Evolutionary conservation across 108 stramenopile species (phyloP).

Genomic region (Asterionellopsis glacialis): DNA sequence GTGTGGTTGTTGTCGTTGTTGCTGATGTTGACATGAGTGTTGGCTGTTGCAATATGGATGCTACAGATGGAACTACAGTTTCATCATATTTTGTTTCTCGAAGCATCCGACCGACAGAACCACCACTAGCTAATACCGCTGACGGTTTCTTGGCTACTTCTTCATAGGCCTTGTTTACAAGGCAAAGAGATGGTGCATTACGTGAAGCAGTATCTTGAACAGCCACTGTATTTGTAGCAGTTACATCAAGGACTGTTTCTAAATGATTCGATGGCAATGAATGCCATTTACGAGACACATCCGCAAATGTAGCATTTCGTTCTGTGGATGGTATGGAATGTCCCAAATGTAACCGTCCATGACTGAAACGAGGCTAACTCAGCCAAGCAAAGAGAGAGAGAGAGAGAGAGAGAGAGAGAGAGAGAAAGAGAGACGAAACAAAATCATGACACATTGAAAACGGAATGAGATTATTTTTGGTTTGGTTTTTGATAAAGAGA

Average conservation of each 20-base stretch:
- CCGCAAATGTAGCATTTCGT: conserved; percentile 49
- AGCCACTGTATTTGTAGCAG: conserved; percentile 10
- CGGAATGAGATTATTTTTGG: no score
- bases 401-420: neutral
- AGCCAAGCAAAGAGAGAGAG: conserved; percentile 9
- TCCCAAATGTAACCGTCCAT: neutral
- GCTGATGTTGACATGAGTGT: conserved; percentile 8
- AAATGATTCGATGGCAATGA: conserved; percentile 26
- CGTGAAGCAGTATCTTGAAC: conserved; percentile 10
- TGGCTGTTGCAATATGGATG: conserved; percentile 35
- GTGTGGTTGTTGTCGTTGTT: neutral
- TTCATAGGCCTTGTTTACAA: conserved; percentile 11
- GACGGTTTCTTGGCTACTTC: conserved; percentile 10
- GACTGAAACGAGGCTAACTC: conserved; percentile 1
- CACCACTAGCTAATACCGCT: conserved; percentile 3
- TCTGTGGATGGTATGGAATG: neutral
- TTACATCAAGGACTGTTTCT: conserved; percentile 24
- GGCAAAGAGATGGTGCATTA: conserved; percentile 20
- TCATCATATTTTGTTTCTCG: conserved; percentile 10
- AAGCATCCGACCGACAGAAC: conserved; percentile 14
- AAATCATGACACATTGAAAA: no score
- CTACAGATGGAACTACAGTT: neutral
- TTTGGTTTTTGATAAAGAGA: no score
- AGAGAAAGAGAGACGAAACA: no score
- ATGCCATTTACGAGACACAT: conserved; percentile 45